Conservation (phyloP, 306 rosid genomes). For the Castanospermum australe region DNA sequence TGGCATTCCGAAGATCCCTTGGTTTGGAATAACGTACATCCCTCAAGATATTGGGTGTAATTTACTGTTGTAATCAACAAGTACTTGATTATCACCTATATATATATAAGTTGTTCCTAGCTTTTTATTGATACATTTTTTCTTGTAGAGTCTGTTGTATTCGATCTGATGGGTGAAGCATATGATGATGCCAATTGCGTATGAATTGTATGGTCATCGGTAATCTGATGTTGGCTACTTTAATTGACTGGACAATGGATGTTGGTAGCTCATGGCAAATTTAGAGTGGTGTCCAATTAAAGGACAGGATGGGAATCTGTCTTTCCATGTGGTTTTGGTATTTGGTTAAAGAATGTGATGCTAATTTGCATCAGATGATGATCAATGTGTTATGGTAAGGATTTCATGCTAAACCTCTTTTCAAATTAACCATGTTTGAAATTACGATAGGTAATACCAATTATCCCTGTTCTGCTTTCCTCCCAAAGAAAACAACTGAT, state of each 20-base stretch:
- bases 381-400: neutral
- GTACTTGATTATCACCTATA: neutral
- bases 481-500: too few relatives aligned
- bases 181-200: neutral
- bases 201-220: neutral
- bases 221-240: neutral
- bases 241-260: neutral
- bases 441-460: too few relatives aligned
- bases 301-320: neutral
- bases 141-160: neutral
- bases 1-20: neutral
- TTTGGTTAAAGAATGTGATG: neutral
- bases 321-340: neutral
- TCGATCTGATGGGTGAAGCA: neutral
- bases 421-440: too few relatives aligned
- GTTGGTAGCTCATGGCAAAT: neutral
- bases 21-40: conserved; percentile 37
- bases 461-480: too few relatives aligned
- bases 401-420: neutral
- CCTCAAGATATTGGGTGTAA: conserved; percentile 27
- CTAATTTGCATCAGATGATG: neutral
- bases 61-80: neutral
- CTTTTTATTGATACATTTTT: neutral
- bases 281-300: too few relatives aligned
- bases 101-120: neutral